Evolutionary conservation across 164 flowering plant genomes (phyloP).

Genomic region (Liquidambar formosana): DNA sequence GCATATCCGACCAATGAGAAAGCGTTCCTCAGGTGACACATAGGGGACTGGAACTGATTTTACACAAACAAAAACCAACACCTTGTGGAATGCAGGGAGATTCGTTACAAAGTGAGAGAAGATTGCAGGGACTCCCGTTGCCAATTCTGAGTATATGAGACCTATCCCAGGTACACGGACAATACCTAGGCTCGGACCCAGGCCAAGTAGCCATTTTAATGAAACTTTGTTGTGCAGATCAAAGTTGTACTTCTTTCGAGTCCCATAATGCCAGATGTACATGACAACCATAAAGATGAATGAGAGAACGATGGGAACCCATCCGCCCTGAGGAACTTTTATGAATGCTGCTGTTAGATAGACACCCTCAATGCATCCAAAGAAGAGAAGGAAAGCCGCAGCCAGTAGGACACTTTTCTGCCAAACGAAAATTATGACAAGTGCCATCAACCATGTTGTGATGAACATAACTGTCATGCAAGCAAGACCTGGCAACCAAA

Average conservation of each 20-base stretch:
- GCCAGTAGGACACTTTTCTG: conserved; percentile 56
- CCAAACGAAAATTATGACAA: conserved; percentile 79
- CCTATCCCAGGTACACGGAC: conserved; percentile 95
- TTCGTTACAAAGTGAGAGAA: conserved; percentile 91
- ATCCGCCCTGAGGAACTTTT: conserved; percentile 86
- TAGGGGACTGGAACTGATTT: conserved; percentile 88
- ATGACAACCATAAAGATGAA: conserved; percentile 63
- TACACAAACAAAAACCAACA: conserved; percentile 83
- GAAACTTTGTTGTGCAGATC: conserved; percentile 90
- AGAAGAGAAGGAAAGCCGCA: conserved; percentile 56
- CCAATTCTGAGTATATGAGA: conserved; percentile 83
- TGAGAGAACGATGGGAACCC: conserved; percentile 79
- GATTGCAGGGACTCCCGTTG: conserved; percentile 84
- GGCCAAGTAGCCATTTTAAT: conserved; percentile 75
- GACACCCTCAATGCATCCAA: conserved; percentile 63
- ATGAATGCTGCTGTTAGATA: conserved; percentile 68
- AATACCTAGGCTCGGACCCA: conserved; percentile 89
- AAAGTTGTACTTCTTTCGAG: conserved; percentile 70
- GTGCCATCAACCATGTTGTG: conserved; percentile 82
- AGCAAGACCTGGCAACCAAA: conserved; percentile 65
- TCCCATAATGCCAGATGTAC: conserved; percentile 88
- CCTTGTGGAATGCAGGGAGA: conserved; percentile 87
- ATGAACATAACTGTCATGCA: conserved; percentile 82
- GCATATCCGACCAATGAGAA: conserved; percentile 79
- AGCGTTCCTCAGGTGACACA: conserved; percentile 84